Base-by-base conservation (phyloP, 352 stramenopile genomes). In the Achlya hypogyna region DNA sequence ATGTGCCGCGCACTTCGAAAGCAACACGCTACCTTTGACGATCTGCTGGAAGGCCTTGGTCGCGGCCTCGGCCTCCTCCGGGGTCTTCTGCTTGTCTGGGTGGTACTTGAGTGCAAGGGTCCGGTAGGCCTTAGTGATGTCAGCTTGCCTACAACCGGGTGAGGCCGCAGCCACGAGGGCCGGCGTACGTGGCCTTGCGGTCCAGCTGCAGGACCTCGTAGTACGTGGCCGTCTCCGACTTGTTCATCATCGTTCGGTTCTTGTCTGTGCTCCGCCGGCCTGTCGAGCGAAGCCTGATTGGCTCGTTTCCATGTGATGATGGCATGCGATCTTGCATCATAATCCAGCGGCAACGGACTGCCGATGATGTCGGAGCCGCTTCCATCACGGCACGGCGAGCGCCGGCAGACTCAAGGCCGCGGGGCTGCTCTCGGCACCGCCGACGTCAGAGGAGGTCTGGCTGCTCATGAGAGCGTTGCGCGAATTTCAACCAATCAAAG, bases 91-190 rank as follows among this genome's bases (percentile, higher is more conserved):
- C 51, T 67, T 67, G 60, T 67, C 60, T 6, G 60, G 60, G 28
- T 67, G 60, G 25, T 67, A 56, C 25, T 67, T 67, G 28, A 67
- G 51, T n/a, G 60, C 60, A 6, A 67, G 45, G 22, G n/a, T 58
- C 5, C 60, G 60, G 27, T 67, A 67, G 5, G 60, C 60, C 51
- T 67, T 67, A 43, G 51, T 47, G 35, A 67, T 58, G n/a, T 67
- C 60, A 16, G 60, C 4, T 67, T 67, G 60, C 22, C 60, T 67
- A 45, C 10, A 63, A 5, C 18, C 20, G n/a, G 12, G 25, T 67
- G 60, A 45, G 32, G 8, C 10, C 27, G n/a, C 12, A 28, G 42
- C 20, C 20, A 62, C 52, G 16, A 52, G n/a, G 20, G n/a, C 9
- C 27, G 29, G 31, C 23, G n/a, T 58, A 67, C 60, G 60, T 47